Evolutionary conservation across 345 rosid genomes (phyloP).

Genomic region (Boechera retrofracta): DNA sequence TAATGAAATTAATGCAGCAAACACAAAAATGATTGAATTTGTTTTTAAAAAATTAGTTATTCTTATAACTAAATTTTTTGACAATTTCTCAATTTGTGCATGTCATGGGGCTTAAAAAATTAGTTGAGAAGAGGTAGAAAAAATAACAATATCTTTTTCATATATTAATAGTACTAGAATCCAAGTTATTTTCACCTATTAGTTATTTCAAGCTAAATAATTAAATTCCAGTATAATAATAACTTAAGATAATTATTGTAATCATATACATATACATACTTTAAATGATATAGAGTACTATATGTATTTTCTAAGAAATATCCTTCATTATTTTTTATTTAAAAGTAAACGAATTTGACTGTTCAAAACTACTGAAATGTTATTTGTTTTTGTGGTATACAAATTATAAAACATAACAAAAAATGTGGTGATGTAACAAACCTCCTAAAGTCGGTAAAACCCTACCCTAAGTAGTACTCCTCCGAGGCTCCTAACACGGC

Average conservation of each 20-base stretch:
- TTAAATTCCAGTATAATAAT: background rate
- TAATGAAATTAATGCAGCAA: background rate
- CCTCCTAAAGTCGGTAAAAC: conserved; percentile 21
- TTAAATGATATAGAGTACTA: background rate
- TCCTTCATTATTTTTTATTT: background rate
- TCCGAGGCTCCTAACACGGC: background rate
- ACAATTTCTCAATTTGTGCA: no score
- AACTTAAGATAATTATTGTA: background rate
- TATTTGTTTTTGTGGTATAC: background rate
- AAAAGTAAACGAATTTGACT: background rate
- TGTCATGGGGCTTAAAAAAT: no score
- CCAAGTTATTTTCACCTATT: background rate
- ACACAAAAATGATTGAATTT: background rate
- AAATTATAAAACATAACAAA: background rate
- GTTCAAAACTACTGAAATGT: conserved; percentile 1
- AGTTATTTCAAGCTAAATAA: background rate
- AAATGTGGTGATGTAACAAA: conserved; percentile 1
- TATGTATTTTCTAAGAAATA: background rate
- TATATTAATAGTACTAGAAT: background rate
- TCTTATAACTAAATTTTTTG: no score
- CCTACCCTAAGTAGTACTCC: background rate
- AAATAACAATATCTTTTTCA: background rate
- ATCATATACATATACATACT: background rate
- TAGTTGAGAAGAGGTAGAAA: background rate
- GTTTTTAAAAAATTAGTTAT: background rate